Base-by-base conservation (phyloP, 148 eudicot species). In the Chenopodium quinoa region DNA sequence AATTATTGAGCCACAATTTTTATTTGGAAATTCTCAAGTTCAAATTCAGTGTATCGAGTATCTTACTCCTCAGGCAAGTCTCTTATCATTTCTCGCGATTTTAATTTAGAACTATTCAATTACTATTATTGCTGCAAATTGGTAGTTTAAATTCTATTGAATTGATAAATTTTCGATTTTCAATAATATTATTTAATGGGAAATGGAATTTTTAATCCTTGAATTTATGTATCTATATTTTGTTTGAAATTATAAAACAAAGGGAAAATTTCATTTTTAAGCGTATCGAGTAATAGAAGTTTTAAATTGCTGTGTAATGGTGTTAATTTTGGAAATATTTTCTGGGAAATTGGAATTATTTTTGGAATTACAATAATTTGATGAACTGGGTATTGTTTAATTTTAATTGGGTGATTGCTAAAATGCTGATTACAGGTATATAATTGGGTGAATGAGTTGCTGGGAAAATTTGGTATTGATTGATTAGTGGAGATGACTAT, bases 401-500 rank as follows among this genome's bases (percentile, higher is more conserved):
- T 73, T 83, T 52, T 32, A 25, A 4, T 78, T 63, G 64, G 65
- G 65, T 3, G 31, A 44, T 66, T 62, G 9, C 37, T 62, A 9
- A 62, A 62, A 62, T 27, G 27, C 12, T 54, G 23, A 32, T 76
- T 6, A 6, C 74, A 75, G 79, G 72, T 58, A 10, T 75, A 29
- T 9, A 11, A 68, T 82, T 82, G 44, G 75, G 20, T 77, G 77
- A 74, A 44, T 48, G 65, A 34, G 50, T 11, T 68, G 73, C 32
- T 3, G 63, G 14, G 63, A 13, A 14, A 19, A 13, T 19, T 16
- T 20, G 40, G 71, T 71, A 52, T 52, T 52, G 44, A 40, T 56
- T 56, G 62, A 56, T 56, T 56, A 29, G 75, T 48, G 79, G 76
- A 79, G n/a, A 87, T 97, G 99, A 90, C 99, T 12, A 89, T 97